Conservation (phyloP, 208 protist species). For the Trypanosoma brucei region DNA sequence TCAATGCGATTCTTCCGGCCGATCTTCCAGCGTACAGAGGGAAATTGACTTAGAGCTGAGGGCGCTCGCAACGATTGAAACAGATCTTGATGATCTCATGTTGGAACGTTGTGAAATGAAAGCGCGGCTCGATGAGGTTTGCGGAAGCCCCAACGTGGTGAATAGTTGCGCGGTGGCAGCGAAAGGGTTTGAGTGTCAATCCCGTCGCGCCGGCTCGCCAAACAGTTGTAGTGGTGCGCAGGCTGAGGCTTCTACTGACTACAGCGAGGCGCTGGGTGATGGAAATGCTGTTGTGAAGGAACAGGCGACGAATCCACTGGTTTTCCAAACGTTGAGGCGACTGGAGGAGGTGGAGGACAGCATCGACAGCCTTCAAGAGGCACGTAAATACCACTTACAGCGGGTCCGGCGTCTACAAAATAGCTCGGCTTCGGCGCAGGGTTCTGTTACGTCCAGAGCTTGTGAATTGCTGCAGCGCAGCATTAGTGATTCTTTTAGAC, state of each 20-base stretch:
- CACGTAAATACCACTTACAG: conserved; percentile 55
- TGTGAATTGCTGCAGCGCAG: conserved; percentile 4
- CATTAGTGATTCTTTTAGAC: neutral
- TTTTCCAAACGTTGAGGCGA: conserved; percentile 46
- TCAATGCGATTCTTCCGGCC: neutral
- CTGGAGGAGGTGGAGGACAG: conserved; percentile 58
- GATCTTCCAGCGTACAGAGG: conserved; percentile 3
- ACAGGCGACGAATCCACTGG: neutral
- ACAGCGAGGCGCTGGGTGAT: conserved; percentile 1
- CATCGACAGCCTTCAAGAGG: conserved; percentile 71
- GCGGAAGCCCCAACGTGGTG: conserved; percentile 3
- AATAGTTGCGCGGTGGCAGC: conserved; percentile 35
- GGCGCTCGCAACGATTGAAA: conserved; percentile 43
- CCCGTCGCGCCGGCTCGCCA: conserved; percentile 22
- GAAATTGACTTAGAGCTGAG: conserved; percentile 48
- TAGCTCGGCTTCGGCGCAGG: neutral
- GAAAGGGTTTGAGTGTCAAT: conserved; percentile 37
- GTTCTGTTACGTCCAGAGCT: conserved; percentile 4
- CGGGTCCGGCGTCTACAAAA: conserved; percentile 57
- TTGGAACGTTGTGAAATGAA: conserved; percentile 36
- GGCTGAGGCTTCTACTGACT: conserved; percentile 18
- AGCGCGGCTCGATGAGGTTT: conserved; percentile 26
- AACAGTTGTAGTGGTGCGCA: neutral
- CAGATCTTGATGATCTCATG: conserved; percentile 53
- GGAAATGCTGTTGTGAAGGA: neutral